Evolutionary conservation across 2,329 filamentous ascomycete genomes (phyloP).

Genomic region (Drechslerella stenobrocha): DNA sequence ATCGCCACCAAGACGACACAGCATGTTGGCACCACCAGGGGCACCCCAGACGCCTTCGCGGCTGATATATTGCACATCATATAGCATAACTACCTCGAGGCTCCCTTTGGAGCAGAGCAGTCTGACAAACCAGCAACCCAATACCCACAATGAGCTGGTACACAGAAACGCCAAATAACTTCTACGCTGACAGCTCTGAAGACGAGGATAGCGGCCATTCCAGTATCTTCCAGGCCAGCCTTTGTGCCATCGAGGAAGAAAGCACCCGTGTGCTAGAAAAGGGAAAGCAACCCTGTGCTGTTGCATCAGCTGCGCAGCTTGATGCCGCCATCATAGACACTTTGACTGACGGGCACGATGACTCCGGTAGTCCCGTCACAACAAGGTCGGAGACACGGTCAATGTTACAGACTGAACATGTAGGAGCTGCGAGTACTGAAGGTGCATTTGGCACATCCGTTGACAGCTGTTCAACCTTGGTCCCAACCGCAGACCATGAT

Average conservation of each 20-base stretch:
- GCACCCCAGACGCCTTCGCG: not conserved
- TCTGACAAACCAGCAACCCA: not conserved
- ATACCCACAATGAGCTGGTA: conserved; percentile 1
- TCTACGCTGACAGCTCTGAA: conserved; percentile 31
- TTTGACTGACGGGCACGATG: not conserved
- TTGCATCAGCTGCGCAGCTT: not conserved
- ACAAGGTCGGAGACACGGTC: not conserved
- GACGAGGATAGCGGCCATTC: conserved; percentile 36
- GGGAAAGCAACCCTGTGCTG: not conserved
- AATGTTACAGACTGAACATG: not conserved
- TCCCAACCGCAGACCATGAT: conserved; percentile 5
- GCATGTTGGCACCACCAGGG: not conserved
- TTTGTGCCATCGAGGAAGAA: conserved; percentile 21
- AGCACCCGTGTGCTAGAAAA: not conserved
- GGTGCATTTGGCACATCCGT: conserved; percentile 19
- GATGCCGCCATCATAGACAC: not conserved
- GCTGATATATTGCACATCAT: not conserved
- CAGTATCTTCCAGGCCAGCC: conserved; percentile 36
- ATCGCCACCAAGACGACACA: not conserved
- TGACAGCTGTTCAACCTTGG: conserved; percentile 27
- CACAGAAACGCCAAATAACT: not conserved
- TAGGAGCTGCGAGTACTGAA: not conserved
- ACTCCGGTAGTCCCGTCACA: not conserved
- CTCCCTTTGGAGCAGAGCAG: not conserved
- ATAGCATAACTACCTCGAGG: not conserved